Percentiles rank a stretch among this genome's conserved stretches.
phyloP scores from a whole-genome alignment of 2,329 filamentous ascomycete species.

The Ilyonectria mors-panacis region DNA sequence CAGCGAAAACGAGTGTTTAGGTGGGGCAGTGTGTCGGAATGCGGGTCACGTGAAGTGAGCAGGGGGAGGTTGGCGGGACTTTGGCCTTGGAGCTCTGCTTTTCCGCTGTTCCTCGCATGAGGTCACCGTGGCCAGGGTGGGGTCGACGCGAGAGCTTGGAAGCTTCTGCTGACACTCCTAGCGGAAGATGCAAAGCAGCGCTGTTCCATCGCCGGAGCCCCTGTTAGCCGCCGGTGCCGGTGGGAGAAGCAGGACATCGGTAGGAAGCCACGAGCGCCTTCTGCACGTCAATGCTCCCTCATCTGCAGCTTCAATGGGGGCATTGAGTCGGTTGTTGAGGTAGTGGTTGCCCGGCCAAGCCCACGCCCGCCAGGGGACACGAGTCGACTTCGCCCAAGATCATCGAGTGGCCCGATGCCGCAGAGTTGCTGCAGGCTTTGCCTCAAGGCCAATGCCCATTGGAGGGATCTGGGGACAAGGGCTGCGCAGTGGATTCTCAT shows the following conservation, averaged over 20 bases:
- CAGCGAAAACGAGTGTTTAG: constrained; percentile 7
- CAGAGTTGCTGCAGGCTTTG: constrained; percentile 48
- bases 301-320: constrained; percentile 40
- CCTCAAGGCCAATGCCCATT: constrained; percentile 44
- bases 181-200: constrained; percentile 2
- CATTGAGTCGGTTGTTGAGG: constrained; percentile 38
- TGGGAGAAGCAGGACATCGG: constrained; percentile 23
- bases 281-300: constrained; percentile 36
- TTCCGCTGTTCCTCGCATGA: constrained; percentile 38
- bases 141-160: constrained; percentile 23
- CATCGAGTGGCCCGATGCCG: constrained; percentile 44
- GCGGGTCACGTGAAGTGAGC: constrained; percentile 50
- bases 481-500: constrained; percentile 44
- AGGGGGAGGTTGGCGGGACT: constrained; percentile 16
- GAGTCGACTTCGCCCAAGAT: constrained; percentile 30
- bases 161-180: constrained; percentile 23
- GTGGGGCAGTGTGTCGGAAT: constrained; percentile 35
- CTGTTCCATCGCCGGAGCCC: constrained; percentile 9
- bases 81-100: constrained; percentile 33
- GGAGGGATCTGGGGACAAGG: constrained; percentile 43
- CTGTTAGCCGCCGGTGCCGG: constrained; percentile 40
- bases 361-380: constrained; percentile 21
- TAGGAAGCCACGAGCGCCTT: constrained; percentile 22
- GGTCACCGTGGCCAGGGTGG: constrained; percentile 44
- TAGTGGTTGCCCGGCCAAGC: constrained; percentile 42